Base-by-base conservation (phyloP, 331 rosid species). In the Spiraea crenata region DNA sequence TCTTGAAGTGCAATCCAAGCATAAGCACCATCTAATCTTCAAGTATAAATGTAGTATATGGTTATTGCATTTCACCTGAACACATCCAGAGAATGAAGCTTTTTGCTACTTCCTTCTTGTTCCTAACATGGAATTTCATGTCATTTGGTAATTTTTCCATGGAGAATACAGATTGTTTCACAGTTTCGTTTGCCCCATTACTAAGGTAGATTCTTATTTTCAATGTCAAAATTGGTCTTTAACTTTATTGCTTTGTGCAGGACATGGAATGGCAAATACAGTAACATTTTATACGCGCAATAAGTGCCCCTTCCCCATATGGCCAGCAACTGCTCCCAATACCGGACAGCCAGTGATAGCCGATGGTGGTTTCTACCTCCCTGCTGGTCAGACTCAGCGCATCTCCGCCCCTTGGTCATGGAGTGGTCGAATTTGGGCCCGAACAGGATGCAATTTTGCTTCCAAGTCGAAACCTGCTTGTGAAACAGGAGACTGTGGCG, bases 261-360 rank as follows among this genome's bases (percentile, higher is more conserved):
- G 90, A n/a, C 48, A 58, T 31, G 81, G 64, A 38, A 74, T 39
- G 57, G 91, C 91, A 4, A 83, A 82, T 48, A 79, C 81, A 17
- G 87, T 84, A 0, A 58, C 82, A n/a, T 77, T 89, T 63, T 72
- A 84, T 77, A 70, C 86, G 25, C 91, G 79, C 44, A 93, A 93
- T 65, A 91, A 83, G 73, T 93, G 99, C 57, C 67, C 90, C 20
- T 91, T 87, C 63, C 85, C 96, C 55, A 83, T 93, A 70, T 93
- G 99, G 99, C 97, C 97, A 37, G 97, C 92, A 55, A 84, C 90
- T 0, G 97, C 99, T 15, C 73, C 99, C 20, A 93, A 93, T 84
- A 65, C 4, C 14, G 97, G 91, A 35, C 84, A 84, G 1, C 85
- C 99, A 15, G 69, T 91, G 7, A 86, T 91, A 47, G 99, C 92